Evolutionary conservation across 2,329 filamentous ascomycete species (phyloP).

Genomic region (Xylaria sp.): DNA sequence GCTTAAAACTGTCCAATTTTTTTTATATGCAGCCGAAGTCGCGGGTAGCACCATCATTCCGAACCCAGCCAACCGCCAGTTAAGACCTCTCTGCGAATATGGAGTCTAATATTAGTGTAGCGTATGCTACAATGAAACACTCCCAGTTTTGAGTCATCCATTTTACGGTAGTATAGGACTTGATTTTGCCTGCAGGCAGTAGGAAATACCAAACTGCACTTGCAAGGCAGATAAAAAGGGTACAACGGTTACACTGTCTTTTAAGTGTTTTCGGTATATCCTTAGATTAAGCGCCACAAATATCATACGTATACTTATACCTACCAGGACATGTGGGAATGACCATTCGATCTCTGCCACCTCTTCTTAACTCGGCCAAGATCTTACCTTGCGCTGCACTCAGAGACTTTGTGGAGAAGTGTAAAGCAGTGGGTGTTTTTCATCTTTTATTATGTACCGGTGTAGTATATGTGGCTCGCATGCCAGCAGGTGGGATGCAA

Average conservation of each 20-base stretch:
- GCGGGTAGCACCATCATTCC: neutral
- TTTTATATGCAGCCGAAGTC: slow-evolving; percentile 15
- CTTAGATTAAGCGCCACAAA: slow-evolving; percentile 5
- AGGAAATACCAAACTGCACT: neutral
- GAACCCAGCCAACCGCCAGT: slow-evolving; percentile 6
- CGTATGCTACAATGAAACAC: slow-evolving; percentile 43
- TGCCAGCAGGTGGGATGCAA: slow-evolving; percentile 17
- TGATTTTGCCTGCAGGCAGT: neutral
- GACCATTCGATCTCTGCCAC: neutral
- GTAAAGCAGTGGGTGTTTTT: neutral
- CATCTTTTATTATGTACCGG: neutral
- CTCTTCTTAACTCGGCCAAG: slow-evolving; percentile 4
- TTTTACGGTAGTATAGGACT: neutral
- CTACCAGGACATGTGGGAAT: neutral
- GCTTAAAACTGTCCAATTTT: neutral
- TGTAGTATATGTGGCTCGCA: slow-evolving; percentile 11
- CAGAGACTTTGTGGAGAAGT: slow-evolving; percentile 8
- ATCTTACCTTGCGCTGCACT: slow-evolving; percentile 4
- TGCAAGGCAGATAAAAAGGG: neutral
- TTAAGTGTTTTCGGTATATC: neutral
- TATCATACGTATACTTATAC: neutral
- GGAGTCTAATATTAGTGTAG: slow-evolving; percentile 17
- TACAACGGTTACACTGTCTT: neutral
- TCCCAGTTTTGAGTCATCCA: slow-evolving; percentile 38
- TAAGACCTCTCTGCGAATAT: slow-evolving; percentile 3